A percentile compares a stretch with the other conserved stretches of the same genome.
phyloP scores from a whole-genome alignment of 108 stramenopile species.

The Cyclotella sp. region DNA sequence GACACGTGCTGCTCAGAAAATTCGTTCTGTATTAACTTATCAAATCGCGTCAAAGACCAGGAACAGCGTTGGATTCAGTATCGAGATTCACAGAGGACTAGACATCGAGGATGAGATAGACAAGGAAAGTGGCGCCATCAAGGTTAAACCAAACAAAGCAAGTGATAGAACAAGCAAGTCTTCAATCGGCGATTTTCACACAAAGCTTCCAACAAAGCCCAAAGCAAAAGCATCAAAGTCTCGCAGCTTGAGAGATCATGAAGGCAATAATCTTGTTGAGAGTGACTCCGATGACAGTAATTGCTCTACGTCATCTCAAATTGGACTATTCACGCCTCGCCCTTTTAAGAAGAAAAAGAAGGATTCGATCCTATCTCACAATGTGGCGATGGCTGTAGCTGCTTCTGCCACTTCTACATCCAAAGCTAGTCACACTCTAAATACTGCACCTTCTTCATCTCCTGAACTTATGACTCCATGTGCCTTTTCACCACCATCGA shows the following conservation, averaged over 20 bases:
- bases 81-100: conserved; percentile 17
- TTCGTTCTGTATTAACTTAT: background rate
- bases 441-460: conserved; percentile 9
- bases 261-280: conserved; percentile 12
- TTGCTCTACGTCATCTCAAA: conserved; percentile 11
- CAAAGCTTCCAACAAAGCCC: background rate
- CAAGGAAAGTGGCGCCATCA: background rate
- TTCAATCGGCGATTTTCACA: background rate
- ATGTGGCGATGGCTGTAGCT: background rate
- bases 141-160: background rate
- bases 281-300: conserved; percentile 9
- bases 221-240: conserved; percentile 12
- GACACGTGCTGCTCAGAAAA: no score
- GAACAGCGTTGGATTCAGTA: conserved; percentile 9
- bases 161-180: background rate
- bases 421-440: conserved; percentile 9
- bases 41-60: background rate
- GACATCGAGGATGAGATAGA: background rate
- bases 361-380: background rate
- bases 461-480: conserved; percentile 43
- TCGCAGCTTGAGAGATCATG: conserved; percentile 2
- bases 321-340: conserved; percentile 25
- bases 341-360: conserved; percentile 19
- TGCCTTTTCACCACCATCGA: conserved; percentile 39
- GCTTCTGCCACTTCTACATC: background rate